Conservation (phyloP, 345 rosid species). For the Turnera subulata region DNA sequence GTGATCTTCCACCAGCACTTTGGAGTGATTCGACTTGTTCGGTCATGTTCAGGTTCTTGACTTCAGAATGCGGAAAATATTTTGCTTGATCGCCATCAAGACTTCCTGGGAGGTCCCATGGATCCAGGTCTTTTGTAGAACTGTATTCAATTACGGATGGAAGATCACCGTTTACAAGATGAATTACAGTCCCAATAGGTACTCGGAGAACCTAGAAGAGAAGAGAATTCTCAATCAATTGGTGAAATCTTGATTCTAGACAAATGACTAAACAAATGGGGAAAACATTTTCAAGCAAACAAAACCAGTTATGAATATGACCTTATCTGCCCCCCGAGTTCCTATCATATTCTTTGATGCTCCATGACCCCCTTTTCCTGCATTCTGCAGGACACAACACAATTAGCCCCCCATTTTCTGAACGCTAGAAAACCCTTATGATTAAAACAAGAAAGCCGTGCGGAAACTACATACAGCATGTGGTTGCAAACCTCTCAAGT, state of each 20-base stretch:
- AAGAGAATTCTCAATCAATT: slow-evolving; percentile 5
- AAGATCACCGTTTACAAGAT: slow-evolving; percentile 72
- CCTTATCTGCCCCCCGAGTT: slow-evolving; percentile 87
- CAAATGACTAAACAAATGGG: slow-evolving; percentile 9
- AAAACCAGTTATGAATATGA: not conserved
- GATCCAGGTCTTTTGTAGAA: slow-evolving; percentile 53
- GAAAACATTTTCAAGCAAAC: too few relatives aligned
- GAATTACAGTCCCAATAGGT: slow-evolving; percentile 88
- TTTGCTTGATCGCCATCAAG: slow-evolving; percentile 39
- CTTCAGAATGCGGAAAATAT: slow-evolving; percentile 18
- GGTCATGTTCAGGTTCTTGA: slow-evolving; percentile 6
- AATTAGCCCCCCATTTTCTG: not conserved
- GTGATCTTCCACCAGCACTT: not conserved
- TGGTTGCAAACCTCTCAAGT: slow-evolving; percentile 79
- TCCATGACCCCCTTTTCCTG: slow-evolving; percentile 75
- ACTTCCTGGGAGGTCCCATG: slow-evolving; percentile 90
- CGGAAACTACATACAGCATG: slow-evolving; percentile 56
- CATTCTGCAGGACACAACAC: slow-evolving; percentile 46
- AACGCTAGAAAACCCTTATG: not conserved
- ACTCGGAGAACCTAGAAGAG: slow-evolving; percentile 60
- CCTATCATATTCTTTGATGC: slow-evolving; percentile 84
- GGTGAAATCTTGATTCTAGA: not conserved
- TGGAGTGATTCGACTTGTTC: slow-evolving; percentile 23
- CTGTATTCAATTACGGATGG: slow-evolving; percentile 36
- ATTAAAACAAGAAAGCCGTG: not conserved